Base-by-base conservation (phyloP, 805 yeast genomes). In the Yarrowia keelungensis region DNA sequence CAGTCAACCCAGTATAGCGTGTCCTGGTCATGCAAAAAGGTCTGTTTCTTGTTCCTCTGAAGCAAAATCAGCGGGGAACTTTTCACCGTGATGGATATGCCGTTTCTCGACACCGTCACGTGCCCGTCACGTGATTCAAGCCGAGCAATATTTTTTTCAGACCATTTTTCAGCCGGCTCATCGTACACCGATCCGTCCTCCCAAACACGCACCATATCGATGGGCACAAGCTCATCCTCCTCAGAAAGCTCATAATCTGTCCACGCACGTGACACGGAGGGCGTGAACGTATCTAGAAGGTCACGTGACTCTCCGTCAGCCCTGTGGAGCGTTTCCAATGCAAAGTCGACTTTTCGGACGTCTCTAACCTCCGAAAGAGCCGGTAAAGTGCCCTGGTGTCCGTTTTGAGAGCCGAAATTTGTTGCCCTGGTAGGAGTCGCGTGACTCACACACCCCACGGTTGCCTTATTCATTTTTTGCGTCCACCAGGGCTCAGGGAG, bases 401-500 rank as follows among this genome's bases (percentile, higher is more conserved):
- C 26, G 14, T n/a, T 16, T 15, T 26, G n/a, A 2, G 26, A 35
- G 3, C 35, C 59, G 14, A 39, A 53, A 9, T 0, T 11, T 4
- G 15, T 10, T 5, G 45, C 59, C 36, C 39, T 16, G 1, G 3
- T 3, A 8, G 45, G 8, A 2, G 59, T 53, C 43, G 39, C 45
- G 59, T 53, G 45, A 22, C 59, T 8, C 2, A 39, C 43, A 4
- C 45, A 14, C 7, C 59, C 59, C 8, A 53, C 59, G 12, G 45
- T 53, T 16, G 59, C 8, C 8, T 19, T 8, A 10, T 53, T 53
- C 45, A 53, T 3, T 8, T 53, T 53, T 14, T 39, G 10, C 2
- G 45, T 53, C 59, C 59, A 53, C 59, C 59, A 53, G 12, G 59
- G 59, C 4, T 45, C 9, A 8, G 59, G 59, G 1, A 53, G 45